A percentile compares a stretch with the other conserved stretches of the same genome.
Evolutionary conservation across 163 green algal genomes (phyloP).

Genomic region (Botryococcus braunii): DNA sequence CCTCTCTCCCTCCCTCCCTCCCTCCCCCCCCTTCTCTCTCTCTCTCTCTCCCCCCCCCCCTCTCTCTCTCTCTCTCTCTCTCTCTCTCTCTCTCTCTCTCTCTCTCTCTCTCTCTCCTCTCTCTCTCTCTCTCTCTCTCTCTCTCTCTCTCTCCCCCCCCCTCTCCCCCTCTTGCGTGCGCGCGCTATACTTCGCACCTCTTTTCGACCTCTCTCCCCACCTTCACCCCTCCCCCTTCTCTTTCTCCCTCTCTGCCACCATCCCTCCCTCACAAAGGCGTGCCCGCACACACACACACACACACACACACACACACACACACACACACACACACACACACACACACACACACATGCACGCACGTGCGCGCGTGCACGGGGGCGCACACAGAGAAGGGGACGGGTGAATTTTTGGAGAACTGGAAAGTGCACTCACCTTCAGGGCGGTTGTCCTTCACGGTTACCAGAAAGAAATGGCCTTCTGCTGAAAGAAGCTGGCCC

Average conservation of each 20-base stretch:
- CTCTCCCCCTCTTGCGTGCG: too few species aligned
- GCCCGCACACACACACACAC: neutral
- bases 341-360: neutral
- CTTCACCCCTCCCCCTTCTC: slow-evolving; percentile 1
- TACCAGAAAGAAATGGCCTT: slow-evolving; percentile 62
- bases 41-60: too few species aligned
- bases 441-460: slow-evolving; percentile 70
- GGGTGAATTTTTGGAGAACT: neutral
- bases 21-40: too few species aligned
- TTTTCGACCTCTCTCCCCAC: too few species aligned
- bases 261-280: neutral
- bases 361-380: neutral
- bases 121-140: too few species aligned
- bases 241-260: slow-evolving; percentile 3
- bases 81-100: too few species aligned
- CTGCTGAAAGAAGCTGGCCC: slow-evolving; percentile 35
- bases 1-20: too few species aligned
- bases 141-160: too few species aligned
- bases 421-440: slow-evolving; percentile 14
- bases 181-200: too few species aligned
- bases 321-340: neutral
- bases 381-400: too few species aligned
- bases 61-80: too few species aligned
- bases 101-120: too few species aligned
- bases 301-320: neutral